Base-by-base conservation (phyloP, 352 stramenopile genomes). In the Pythium volutum region DNA sequence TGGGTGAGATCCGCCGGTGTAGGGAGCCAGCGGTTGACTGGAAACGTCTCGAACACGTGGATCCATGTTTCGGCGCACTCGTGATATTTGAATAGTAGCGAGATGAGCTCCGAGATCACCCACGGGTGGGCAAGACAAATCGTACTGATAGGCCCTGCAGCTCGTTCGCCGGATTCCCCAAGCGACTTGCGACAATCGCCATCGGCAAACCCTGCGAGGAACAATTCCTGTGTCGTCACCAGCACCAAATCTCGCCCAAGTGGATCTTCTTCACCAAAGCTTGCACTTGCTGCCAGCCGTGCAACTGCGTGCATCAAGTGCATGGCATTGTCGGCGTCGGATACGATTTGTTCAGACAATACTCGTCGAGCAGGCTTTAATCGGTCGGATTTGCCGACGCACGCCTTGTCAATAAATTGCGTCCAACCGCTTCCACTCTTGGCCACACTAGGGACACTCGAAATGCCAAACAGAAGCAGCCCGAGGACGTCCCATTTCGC, bases 401-500 rank as follows among this genome's bases (percentile, higher is more conserved):
- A 69, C n/a, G 65, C 64, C 22, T 70, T 79, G 5, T 80, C 73
- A 39, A 89, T 75, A 67, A 91, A 93, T 38, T 79, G 64, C 59
- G 76, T 76, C 84, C 84, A 93, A 1, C 79, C 80, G 3, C 60
- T 67, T 7, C 70, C 63, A 29, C 50, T 84, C 67, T 93, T 93
- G 7, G 77, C 80, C 29, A 77, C 69, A 15, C 68, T 50, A 18
- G 84, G 80, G 11, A 91, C 71, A n/a, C 55, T 79, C 27, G 82
- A 73, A 11, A 89, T 71, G 26, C 89, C 88, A 48, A 93, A 95
- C 1, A 95, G 46, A 23, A 92, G 54, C 16, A 92, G 54, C 20
- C 77, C 81, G 22, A 95, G 68, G 1, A 91, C 83, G 58, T 95
- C 86, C 86, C 86, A 95, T 53, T 92, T 89, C 5, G 84, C 86